Percentiles rank a stretch among this genome's conserved stretches.
Conservation (phyloP, 306 rosid species). For the Benincasa hispida region DNA sequence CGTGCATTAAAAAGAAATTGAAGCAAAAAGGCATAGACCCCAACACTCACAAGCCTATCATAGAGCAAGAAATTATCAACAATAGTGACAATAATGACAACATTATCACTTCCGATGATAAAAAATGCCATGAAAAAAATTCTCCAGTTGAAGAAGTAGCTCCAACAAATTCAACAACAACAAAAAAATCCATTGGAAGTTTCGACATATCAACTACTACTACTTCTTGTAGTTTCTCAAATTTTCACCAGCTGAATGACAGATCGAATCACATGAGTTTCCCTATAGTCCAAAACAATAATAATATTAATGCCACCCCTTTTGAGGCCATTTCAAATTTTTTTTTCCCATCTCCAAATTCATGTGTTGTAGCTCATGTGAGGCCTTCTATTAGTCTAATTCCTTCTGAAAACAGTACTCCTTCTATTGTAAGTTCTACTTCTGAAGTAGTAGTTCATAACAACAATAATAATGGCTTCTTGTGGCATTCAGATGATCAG, state of each 20-base stretch:
- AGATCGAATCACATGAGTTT: constrained; percentile 22
- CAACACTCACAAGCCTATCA: constrained; percentile 58
- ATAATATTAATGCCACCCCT: not conserved
- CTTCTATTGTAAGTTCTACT: constrained; percentile 3
- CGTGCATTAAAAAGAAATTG: constrained; percentile 84
- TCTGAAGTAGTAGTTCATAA: not conserved
- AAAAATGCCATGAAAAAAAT: constrained; percentile 34
- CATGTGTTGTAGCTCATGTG: constrained; percentile 29
- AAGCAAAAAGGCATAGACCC: constrained; percentile 89
- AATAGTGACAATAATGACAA: constrained; percentile 14
- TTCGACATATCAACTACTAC: constrained; percentile 17
- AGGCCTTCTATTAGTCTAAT: constrained; percentile 33
- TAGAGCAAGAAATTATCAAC: constrained; percentile 4
- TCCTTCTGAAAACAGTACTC: constrained; percentile 21
- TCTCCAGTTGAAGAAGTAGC: not conserved
- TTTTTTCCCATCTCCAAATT: constrained; percentile 26
- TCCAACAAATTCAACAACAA: not conserved
- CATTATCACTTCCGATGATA: not conserved
- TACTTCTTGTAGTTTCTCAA: constrained; percentile 29
- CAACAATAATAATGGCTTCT: constrained; percentile 17
- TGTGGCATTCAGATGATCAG: not conserved
- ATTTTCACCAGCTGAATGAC: constrained; percentile 21
- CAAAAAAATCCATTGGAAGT: not conserved
- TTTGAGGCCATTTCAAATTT: constrained; percentile 27
- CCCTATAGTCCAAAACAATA: constrained; percentile 21